Evolutionary conservation across 2,329 filamentous ascomycete species (phyloP), one percentile per base, ranked within the genome.

Genomic region (Aspergillus nomiae): DNA sequence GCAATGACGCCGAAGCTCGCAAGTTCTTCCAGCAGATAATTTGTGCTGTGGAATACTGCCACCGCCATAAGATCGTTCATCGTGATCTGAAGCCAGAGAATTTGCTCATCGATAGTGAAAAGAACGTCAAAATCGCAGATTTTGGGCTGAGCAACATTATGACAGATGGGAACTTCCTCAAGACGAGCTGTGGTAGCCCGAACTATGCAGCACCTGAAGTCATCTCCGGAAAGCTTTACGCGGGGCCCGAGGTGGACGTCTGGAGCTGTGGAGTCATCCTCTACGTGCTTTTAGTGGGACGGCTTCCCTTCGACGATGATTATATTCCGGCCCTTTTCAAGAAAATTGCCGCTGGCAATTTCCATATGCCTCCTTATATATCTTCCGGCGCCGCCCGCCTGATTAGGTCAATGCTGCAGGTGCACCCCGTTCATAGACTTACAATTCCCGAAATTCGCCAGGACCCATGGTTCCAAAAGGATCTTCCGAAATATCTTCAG

Each of bases 1-100:
- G 98, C 86, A 89, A 90, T 70, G 95, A 99, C 78, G 86, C 89
- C 64, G 92, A 96, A 76, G 95, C 95, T n/a, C 89, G 95, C 62
- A 92, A 94, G 70, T 97, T 99, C 83, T 99, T 99, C 80, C 95
- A 99, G 80, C 95, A 99, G 80, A 99, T 99, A 81, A 91, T 99
- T 59, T 97, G 95, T 78, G 95, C 95, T 50, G 95, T 99, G 70
- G 95, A 99, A 78, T 99, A 99, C 81, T 99, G 95, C 75, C 95
- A 99, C 80, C 88, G 95, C 65, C 95, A 99, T 83, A 98, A 98
- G 82, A 98, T 99, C 73, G 95, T 98, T 46, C 95, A 99, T 79
- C 90, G 95, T 77, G 95, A 99, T 77, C 82, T 99, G 66, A 99
- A 99, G 79, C 95, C 95, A 11, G 95, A 99, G 83, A 99, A 99